Conservation (phyloP, 2,329 filamentous ascomycete species). For the Cladosporium sp. region DNA sequence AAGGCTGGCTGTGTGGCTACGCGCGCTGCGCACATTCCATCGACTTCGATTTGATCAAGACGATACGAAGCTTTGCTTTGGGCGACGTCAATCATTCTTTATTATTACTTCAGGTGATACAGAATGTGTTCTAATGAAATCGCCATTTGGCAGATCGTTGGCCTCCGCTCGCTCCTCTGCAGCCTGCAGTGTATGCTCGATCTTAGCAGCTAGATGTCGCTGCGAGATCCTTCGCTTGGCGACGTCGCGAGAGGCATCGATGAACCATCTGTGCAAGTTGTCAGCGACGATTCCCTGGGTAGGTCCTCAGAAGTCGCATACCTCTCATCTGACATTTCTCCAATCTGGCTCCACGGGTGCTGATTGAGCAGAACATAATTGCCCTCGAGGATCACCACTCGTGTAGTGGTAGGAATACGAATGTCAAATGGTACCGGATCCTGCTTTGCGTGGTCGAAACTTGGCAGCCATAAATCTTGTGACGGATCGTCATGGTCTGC, state of each 20-base stretch:
- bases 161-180: constrained; percentile 10
- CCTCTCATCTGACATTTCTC: background rate
- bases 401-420: constrained; percentile 59
- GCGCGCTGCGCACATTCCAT: background rate
- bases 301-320: background rate
- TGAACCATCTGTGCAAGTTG: background rate
- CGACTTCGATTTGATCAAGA: background rate
- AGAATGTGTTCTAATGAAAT: background rate
- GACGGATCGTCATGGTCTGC: constrained; percentile 49
- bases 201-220: constrained; percentile 15
- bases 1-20: background rate
- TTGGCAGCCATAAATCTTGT: constrained; percentile 66
- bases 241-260: constrained; percentile 9
- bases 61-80: background rate
- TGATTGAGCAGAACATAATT: background rate
- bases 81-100: background rate
- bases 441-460: constrained; percentile 79
- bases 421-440: constrained; percentile 74
- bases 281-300: background rate
- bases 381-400: constrained; percentile 48
- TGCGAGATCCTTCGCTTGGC: constrained; percentile 9
- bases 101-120: background rate
- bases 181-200: constrained; percentile 5
- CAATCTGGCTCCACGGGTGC: background rate
- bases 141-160: constrained; percentile 16